Evolutionary conservation across 352 stramenopile species (phyloP), one percentile per base, ranked within the genome.

Genomic region (Pelagophyceae sp.): DNA sequence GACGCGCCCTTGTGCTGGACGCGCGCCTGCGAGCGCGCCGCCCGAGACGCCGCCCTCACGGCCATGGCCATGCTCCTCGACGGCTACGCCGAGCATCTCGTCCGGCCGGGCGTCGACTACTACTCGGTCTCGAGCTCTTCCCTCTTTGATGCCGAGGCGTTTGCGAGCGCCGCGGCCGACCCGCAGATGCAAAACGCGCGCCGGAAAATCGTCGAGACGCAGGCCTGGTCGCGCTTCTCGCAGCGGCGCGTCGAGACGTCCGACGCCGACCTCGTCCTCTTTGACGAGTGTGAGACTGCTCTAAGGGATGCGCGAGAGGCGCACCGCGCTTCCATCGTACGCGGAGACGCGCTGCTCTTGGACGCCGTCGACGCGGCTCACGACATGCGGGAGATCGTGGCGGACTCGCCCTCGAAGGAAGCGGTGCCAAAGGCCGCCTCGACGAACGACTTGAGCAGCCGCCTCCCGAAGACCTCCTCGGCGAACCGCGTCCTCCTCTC

Each of bases 231-330:
- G 15, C 58, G 58, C 23, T 67, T 67, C 58, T 11, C 31, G 11
- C 58, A 67, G 58, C 58, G 58, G 5, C 58, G 58, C 58, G 58
- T 67, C 58, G 58, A 67, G 58, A 67, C 58, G 15, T 35, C 23
- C 15, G 58, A 67, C 29, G 27, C 58, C 15, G 58, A 67, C 58
- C 58, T 67, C 58, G 15, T 67, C 58, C 58, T 67, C 29, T 67
- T 67, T 27, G 58, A 67, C 58, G 58, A 67, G 58, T 67, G 58
- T 31, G 29, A 35, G 58, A 6, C 23, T 11, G 58, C 58, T 6
- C 58, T 67, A 11, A 11, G 58, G 5, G 58, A 67, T 5, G 58
- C 58, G 15, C 15, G 27, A 6, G 58, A 67, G 11, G 58, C 58
- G 58, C 58, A 67, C 58, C 58, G 58, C 58, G 29, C 23, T 27